Percentiles rank a stretch among this genome's conserved stretches.
Evolutionary conservation across 148 eudicot species (phyloP).

Genomic region (Hydrangea macrophylla): DNA sequence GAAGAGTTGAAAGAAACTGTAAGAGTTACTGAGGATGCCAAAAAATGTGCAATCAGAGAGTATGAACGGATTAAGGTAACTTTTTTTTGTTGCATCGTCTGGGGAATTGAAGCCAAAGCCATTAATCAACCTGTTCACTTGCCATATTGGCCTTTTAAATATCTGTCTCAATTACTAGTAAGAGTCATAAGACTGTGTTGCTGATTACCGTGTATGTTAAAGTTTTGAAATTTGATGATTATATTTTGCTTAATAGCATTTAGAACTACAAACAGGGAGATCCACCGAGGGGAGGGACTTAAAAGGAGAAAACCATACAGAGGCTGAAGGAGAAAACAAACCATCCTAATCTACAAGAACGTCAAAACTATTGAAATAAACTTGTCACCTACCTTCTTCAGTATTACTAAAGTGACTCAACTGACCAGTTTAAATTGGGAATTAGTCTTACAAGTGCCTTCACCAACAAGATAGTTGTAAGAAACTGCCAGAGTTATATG

Average conservation of each 20-base stretch:
- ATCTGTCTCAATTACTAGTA: conserved; percentile 3
- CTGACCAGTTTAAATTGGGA: not conserved
- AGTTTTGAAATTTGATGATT: conserved; percentile 1
- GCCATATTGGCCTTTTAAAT: not conserved
- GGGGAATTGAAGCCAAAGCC: not conserved
- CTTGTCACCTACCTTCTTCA: too few relatives aligned
- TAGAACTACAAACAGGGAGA: too few relatives aligned
- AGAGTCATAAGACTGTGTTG: conserved; percentile 5
- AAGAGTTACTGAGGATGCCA: conserved; percentile 84
- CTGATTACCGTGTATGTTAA: not conserved
- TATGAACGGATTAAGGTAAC: conserved; percentile 89
- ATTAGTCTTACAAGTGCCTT: not conserved
- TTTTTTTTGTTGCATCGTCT: not conserved
- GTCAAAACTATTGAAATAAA: too few relatives aligned
- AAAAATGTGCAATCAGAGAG: conserved; percentile 71
- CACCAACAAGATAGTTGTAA: too few relatives aligned
- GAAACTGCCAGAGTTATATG: too few relatives aligned
- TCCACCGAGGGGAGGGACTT: too few relatives aligned
- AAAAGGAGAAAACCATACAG: not conserved
- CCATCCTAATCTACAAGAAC: too few relatives aligned
- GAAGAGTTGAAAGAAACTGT: conserved; percentile 84
- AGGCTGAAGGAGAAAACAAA: too few relatives aligned
- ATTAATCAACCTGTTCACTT: not conserved
- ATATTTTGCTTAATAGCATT: not conserved
- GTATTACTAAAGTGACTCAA: too few relatives aligned